Evolutionary conservation across 2,329 filamentous ascomycete species (phyloP), one percentile per base, ranked within the genome.

Genomic region (Ceratocystis eucalypticola): DNA sequence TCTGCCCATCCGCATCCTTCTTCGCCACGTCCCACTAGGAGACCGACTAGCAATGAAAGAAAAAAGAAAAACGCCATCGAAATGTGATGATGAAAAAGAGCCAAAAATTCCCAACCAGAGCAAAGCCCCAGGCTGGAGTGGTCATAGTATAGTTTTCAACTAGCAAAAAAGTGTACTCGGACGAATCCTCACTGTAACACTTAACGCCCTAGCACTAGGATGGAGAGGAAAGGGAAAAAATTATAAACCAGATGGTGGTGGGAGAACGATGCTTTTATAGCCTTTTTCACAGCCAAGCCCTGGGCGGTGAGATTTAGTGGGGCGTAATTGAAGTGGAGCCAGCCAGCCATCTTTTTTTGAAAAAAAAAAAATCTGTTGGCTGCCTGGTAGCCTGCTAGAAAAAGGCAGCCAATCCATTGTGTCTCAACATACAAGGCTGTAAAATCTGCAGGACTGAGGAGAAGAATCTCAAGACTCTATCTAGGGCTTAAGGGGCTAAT

Each of bases 101-200:
- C 76, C 86, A 88, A 89, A 88, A 86, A 88, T 88, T 88, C 76
- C 85, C 85, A 72, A 80, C 79, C 83, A 80, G 84, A 79, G 80
- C 80, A 66, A 82, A 81, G 82, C 81, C 84, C 82, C 81, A 79
- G 61, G 59, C 76, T 80, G 79, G 78, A 88, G 86, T 79, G 78
- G 86, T 88, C 85, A 84, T 78, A 80, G 73, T 82, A 83, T 88
- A 89, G 86, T 88, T 89, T 88, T 88, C 86, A 89, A 89, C 86
- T 88, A 88, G 86, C 86, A 88, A 88, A 88, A 85, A 85, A 80
- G 80, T 81, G 79, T 80, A 80, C 83, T 86, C 83, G 80, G 84
- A 85, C 82, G 79, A 87, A 86, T 88, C 86, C 84, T 88, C 86
- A 88, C 85, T 87, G 85, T 82, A 85, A 84, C 82, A 84, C 84